Evolutionary conservation across 345 rosid species (phyloP).

Genomic region (Corchorus olitorius): DNA sequence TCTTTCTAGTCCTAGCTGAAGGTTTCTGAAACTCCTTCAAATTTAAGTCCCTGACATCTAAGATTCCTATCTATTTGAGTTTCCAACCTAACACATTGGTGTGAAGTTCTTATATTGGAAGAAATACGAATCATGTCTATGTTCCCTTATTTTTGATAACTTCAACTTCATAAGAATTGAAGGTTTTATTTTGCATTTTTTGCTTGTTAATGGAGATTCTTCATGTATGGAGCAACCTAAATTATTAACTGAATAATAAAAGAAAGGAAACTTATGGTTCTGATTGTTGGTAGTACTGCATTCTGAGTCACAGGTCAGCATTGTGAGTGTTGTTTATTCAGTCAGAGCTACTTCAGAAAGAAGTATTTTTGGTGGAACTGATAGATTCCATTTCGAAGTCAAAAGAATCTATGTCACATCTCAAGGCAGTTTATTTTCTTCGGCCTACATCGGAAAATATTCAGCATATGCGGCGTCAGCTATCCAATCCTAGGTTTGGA

Average conservation of each 20-base stretch:
- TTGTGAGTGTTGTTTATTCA: constrained; percentile 92
- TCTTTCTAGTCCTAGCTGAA: neutral
- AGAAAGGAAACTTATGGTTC: neutral
- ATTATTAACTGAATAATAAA: neutral
- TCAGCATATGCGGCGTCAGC: constrained; percentile 80
- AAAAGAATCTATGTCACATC: constrained; percentile 87
- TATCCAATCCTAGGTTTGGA: constrained; percentile 84
- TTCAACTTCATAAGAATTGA: neutral
- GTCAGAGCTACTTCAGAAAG: constrained; percentile 93
- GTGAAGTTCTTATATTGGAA: neutral
- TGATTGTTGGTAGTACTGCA: constrained; percentile 2
- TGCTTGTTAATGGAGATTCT: neutral
- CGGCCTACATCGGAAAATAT: constrained; percentile 88
- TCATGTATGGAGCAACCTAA: neutral
- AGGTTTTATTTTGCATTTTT: neutral
- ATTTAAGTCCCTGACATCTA: neutral
- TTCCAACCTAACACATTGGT: neutral
- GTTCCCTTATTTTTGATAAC: neutral
- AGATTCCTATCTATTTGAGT: neutral
- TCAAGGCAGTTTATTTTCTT: constrained; percentile 88
- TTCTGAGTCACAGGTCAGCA: constrained; percentile 64
- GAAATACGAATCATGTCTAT: neutral
- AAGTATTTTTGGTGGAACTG: constrained; percentile 90
- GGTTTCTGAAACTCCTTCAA: neutral
- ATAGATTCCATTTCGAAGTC: constrained; percentile 85